phyloP scores from a whole-genome alignment of 495 filamentous ascomycete species.

The Oidiodendron maius region DNA sequence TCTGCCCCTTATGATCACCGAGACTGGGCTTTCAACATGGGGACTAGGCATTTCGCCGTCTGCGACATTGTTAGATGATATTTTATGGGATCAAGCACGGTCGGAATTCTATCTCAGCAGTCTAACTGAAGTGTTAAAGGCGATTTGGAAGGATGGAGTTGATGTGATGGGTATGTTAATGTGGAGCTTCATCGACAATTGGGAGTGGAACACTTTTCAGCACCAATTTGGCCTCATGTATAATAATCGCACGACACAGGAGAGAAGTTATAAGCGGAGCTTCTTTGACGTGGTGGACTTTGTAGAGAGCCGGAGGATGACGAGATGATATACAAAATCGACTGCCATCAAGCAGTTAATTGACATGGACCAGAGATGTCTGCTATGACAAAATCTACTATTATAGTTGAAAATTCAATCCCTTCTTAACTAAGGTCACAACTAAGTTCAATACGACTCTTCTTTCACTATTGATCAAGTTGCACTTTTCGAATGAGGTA shows the following conservation, averaged over 20 bases:
- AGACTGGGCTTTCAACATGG: neutral
- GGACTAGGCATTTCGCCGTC: neutral
- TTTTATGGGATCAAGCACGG: neutral
- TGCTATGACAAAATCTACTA: too few relatives aligned
- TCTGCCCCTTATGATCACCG: neutral
- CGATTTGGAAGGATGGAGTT: conserved; percentile 38
- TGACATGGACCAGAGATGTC: too few relatives aligned
- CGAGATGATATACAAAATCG: too few relatives aligned
- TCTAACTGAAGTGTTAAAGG: conserved; percentile 34
- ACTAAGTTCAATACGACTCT: too few relatives aligned
- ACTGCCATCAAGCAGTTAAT: too few relatives aligned
- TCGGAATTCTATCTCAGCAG: conserved; percentile 27
- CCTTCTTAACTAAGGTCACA: too few relatives aligned
- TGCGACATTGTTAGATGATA: neutral
- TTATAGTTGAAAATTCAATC: too few relatives aligned
- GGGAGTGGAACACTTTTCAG: neutral
- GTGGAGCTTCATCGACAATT: neutral
- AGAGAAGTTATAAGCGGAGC: conserved; percentile 38
- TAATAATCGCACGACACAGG: conserved; percentile 33
- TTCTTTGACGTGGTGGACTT: conserved; percentile 45
- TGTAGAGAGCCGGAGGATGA: conserved; percentile 45
- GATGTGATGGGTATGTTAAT: conserved; percentile 25
- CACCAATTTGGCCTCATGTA: conserved; percentile 33
- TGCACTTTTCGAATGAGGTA: too few relatives aligned
- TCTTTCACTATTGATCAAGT: too few relatives aligned